Conservation (phyloP, 2,329 filamentous ascomycete genomes). For the Periconia sp. region DNA sequence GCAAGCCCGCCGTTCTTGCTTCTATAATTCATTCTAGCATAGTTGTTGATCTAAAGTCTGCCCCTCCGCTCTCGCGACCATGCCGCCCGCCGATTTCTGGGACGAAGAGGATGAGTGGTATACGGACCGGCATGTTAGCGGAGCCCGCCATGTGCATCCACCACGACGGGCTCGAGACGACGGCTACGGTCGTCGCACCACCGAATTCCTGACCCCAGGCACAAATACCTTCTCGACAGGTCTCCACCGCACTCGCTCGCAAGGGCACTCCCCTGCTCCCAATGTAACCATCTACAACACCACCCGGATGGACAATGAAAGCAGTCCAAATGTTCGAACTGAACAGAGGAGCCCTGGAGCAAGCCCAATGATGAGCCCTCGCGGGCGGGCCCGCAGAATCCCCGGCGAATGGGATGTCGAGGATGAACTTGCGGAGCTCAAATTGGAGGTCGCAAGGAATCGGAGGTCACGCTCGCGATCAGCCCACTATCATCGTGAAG, state of each 20-base stretch:
- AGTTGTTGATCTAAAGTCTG: neutral
- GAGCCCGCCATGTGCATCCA: conserved; percentile 40
- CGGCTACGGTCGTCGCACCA: conserved; percentile 30
- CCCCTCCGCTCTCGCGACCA: conserved; percentile 12
- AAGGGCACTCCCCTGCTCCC: conserved; percentile 51
- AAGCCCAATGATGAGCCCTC: conserved; percentile 27
- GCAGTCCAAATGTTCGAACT: conserved; percentile 39
- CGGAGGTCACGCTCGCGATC: conserved; percentile 33
- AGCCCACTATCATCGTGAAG: conserved; percentile 21
- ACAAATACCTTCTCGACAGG: conserved; percentile 30
- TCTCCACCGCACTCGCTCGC: conserved; percentile 53
- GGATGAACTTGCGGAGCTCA: conserved; percentile 42
- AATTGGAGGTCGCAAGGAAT: conserved; percentile 28
- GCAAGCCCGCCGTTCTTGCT: neutral
- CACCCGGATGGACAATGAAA: conserved; percentile 46
- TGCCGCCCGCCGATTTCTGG: conserved; percentile 34
- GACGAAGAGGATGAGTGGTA: conserved; percentile 42
- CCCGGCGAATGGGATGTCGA: conserved; percentile 42
- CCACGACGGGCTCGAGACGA: conserved; percentile 24
- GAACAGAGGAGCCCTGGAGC: conserved; percentile 34
- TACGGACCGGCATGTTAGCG: conserved; percentile 23
- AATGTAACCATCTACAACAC: conserved; percentile 56
- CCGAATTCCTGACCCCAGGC: conserved; percentile 39
- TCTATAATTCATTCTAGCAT: neutral
- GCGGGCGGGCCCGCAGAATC: conserved; percentile 35